Conservation (phyloP, 2,329 filamentous ascomycete genomes). For the Colletotrichum coccodes region DNA sequence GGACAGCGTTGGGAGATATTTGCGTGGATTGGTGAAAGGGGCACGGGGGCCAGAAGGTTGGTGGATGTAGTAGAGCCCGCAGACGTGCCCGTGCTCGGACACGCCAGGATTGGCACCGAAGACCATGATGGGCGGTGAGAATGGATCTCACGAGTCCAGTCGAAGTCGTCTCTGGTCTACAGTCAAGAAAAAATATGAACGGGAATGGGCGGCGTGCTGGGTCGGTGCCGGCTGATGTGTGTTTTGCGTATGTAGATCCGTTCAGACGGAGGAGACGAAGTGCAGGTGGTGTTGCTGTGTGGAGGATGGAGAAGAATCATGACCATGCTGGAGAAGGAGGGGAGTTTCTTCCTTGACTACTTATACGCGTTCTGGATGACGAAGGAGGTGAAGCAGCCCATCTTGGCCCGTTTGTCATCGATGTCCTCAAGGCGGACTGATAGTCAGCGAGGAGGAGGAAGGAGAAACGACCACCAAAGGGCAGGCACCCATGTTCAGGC, state of each 20-base stretch:
- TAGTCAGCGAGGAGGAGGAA: not conserved
- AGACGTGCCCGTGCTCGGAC: slow-evolving; percentile 33
- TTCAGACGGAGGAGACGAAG: not conserved
- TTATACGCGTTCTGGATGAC: not conserved
- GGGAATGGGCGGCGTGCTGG: too few species aligned
- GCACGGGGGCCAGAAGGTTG: not conserved
- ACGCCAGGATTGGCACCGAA: not conserved
- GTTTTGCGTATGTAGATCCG: not conserved
- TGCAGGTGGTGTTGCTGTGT: not conserved
- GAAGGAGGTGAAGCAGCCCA: not conserved
- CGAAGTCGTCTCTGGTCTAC: too few species aligned
- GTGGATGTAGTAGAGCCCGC: slow-evolving; percentile 48
- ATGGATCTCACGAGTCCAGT: not conserved
- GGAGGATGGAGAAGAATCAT: not conserved
- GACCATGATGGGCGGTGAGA: not conserved
- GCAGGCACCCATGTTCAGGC: slow-evolving; percentile 11
- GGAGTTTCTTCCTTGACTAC: not conserved
- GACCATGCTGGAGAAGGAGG: not conserved
- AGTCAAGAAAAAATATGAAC: too few species aligned
- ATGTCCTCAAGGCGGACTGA: not conserved
- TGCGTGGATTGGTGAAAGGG: slow-evolving; percentile 15
- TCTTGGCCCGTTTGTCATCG: not conserved
- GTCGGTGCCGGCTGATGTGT: not conserved
- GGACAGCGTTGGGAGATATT: slow-evolving; percentile 68
- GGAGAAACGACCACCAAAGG: not conserved